Conservation (phyloP, 805 yeast species). For the Kodamaea sagamina region DNA sequence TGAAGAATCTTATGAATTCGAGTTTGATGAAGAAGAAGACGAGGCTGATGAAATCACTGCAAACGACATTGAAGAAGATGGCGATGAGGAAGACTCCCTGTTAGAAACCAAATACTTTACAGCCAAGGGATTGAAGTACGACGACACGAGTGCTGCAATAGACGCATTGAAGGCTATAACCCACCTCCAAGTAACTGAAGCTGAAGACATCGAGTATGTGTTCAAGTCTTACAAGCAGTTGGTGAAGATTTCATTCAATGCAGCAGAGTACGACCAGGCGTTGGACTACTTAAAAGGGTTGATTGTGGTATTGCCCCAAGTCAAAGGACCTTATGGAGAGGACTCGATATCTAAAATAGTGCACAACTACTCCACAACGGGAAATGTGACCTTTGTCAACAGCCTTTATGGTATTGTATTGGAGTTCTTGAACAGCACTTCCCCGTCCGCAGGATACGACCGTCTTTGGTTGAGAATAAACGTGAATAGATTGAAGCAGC, state of each 20-base stretch:
- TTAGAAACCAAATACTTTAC: constrained; percentile 33
- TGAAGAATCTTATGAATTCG: constrained; percentile 20
- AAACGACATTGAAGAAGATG: constrained; percentile 6
- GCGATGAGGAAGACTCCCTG: constrained; percentile 11
- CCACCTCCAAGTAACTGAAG: constrained; percentile 9
- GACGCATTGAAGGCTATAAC: constrained; percentile 23
- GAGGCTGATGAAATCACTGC: constrained; percentile 8
- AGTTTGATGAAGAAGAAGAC: constrained; percentile 19
- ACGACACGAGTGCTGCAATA: constrained; percentile 28
- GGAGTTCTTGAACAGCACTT: constrained; percentile 21
- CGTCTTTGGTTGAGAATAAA: constrained; percentile 46
- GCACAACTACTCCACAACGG: constrained; percentile 31
- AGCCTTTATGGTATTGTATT: constrained; percentile 35
- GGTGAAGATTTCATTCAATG: constrained; percentile 35
- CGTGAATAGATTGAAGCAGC: constrained; percentile 44
- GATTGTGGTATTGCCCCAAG: constrained; percentile 25
- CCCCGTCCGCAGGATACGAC: constrained; percentile 16
- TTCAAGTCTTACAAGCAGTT: constrained; percentile 45
- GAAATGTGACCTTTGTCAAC: constrained; percentile 31
- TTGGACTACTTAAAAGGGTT: constrained; percentile 26
- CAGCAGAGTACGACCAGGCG: constrained; percentile 24
- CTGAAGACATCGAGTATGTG: constrained; percentile 30
- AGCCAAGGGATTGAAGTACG: constrained; percentile 43
- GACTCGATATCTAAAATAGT: constrained; percentile 42
- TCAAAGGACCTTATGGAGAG: constrained; percentile 39